Base-by-base conservation (phyloP, 345 rosid species). In the Aquilaria sinensis region DNA sequence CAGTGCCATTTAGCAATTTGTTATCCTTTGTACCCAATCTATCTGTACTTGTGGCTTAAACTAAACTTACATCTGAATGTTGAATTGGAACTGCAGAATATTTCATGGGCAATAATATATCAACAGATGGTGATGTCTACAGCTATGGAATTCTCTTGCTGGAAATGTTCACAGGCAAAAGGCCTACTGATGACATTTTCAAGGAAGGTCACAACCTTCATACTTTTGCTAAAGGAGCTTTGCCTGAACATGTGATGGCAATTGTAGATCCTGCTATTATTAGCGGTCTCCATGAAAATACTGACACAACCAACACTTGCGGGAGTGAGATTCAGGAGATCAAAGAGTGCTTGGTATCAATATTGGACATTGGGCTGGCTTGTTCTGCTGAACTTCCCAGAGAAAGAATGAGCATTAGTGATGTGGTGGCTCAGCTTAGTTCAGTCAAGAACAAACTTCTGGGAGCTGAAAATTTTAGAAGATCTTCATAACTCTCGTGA, bases 281-380 rank as follows among this genome's bases (percentile, higher is more conserved):
- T 23, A 23, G 23, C 23, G 23, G 23, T 23, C 66, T 63, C 16
- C 13, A 4, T 47, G 34, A 29, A 9, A 63, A 37, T 2, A 37
- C 52, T 31, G 12, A 57, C 23, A 34, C 49, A 3, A 16, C 49
- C 58, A 43, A 57, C 31, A n/a, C 12, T 49, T 6, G 50, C 2
- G 12, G 51, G 51, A 16, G 9, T 11, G 9, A 23, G 23, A 8
- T 49, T 9, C 7, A 12, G 34, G 51, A 41, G 37, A 15, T 23
- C 51, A 4, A 41, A 37, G 41, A 29, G 37, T 41, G 66, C 50
- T 12, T 72, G 63, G 29, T 10, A 3, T 68, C 46, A 2, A 49
- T 68, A 8, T 54, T 67, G 47, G 41, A n/a, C 52, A 67, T 67
- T n/a, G 78, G 75, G 51, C 33, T 70, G 8, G 56, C 67, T 31